These are phyloP conservation scores for Dendrobium huoshanense DNA, from an alignment of 106 monocot genomes.

Conservation along the genomic window DNA sequence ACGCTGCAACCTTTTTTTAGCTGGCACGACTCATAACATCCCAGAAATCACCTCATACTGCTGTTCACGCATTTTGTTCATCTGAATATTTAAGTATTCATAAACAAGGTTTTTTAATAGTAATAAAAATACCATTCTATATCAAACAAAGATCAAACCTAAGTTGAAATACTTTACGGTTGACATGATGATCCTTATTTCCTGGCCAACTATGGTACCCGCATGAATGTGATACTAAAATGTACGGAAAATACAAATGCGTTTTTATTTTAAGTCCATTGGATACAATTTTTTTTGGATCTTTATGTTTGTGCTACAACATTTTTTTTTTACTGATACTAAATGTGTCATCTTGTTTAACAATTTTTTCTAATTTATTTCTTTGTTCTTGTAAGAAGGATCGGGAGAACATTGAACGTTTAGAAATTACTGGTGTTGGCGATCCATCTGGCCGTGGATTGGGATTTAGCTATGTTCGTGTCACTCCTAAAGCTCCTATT, in stretches of 20 bases:
- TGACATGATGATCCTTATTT: background rate
- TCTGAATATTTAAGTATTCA: too few relatives aligned
- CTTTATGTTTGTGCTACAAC: background rate
- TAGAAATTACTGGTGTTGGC: slow-evolving; percentile 98
- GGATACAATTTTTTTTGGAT: background rate
- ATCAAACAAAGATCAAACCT: too few relatives aligned
- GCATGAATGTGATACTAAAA: background rate
- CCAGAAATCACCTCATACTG: too few relatives aligned
- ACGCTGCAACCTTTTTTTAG: too few relatives aligned
- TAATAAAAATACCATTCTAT: too few relatives aligned
- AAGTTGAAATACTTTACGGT: background rate
- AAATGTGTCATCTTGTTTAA: background rate
- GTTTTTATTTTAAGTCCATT: background rate
- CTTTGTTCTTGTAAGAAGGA: slow-evolving; percentile 31
- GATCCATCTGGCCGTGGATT: slow-evolving; percentile 98
- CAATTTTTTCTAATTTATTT: background rate
- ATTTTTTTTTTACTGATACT: background rate
- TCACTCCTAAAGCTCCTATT: slow-evolving; percentile 65
- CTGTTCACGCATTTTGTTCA: too few relatives aligned
- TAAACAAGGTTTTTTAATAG: too few relatives aligned
- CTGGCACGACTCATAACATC: too few relatives aligned
- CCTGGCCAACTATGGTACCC: background rate
- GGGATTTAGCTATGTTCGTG: slow-evolving; percentile 95
- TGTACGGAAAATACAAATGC: background rate
- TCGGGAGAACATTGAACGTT: slow-evolving; percentile 83